Evolutionary conservation across 345 rosid species (phyloP).

Genomic region (Citrus reticulata): DNA sequence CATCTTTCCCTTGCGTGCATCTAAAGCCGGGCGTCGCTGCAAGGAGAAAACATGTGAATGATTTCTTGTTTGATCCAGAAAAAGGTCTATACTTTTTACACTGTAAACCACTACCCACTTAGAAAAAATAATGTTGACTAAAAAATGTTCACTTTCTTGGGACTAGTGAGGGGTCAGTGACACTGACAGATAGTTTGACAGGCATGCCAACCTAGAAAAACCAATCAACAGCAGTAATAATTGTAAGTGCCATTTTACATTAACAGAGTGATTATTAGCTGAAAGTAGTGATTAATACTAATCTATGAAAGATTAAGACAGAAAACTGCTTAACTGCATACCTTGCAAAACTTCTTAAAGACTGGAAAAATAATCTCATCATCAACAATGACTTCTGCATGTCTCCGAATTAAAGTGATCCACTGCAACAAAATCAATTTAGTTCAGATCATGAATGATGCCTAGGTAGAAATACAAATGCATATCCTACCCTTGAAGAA

Average conservation of each 20-base stretch:
- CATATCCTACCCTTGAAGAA: not conserved
- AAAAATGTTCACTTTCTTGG: not conserved
- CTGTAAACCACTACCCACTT: not conserved
- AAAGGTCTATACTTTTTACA: not conserved
- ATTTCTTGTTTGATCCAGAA: not conserved
- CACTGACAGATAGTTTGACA: not conserved
- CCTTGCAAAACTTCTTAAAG: constrained; percentile 84
- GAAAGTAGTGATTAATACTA: not conserved
- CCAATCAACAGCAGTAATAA: not conserved
- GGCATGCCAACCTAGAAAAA: not conserved
- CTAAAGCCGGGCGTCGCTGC: constrained; percentile 73
- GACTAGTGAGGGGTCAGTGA: not conserved
- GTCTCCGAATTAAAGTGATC: constrained; percentile 71
- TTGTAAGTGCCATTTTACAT: not conserved
- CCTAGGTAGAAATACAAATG: not conserved
- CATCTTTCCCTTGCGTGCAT: constrained; percentile 55
- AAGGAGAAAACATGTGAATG: constrained; percentile 9
- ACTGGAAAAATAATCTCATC: constrained; percentile 63
- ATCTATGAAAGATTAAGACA: not conserved
- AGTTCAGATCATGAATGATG: not conserved
- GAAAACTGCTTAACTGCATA: constrained; percentile 14
- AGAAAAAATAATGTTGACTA: not conserved
- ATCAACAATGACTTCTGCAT: constrained; percentile 67
- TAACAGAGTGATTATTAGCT: not conserved
- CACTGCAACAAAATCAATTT: constrained; percentile 49